Conservation (phyloP, 331 rosid species). For the Spiraea crenata region DNA sequence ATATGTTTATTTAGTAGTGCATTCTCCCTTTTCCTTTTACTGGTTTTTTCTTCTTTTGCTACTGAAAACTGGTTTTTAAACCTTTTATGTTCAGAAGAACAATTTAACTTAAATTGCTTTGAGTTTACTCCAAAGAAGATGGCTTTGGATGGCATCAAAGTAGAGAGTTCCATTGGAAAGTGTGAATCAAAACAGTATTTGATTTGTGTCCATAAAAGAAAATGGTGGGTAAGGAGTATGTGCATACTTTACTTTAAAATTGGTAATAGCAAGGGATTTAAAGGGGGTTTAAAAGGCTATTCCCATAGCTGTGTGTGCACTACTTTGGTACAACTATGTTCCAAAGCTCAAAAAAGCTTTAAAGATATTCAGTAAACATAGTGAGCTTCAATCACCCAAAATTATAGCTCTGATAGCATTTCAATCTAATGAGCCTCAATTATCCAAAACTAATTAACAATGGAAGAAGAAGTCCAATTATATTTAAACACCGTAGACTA, state of each 20-base stretch:
- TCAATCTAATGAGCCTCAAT: too few species aligned
- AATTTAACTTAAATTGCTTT: neutral
- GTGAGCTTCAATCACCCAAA: too few species aligned
- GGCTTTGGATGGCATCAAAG: neutral
- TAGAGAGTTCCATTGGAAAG: neutral
- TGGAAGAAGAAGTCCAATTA: too few species aligned
- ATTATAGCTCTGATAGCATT: too few species aligned
- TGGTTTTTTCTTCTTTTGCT: too few species aligned
- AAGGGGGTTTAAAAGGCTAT: neutral
- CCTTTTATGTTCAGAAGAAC: neutral
- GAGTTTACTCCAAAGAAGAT: neutral
- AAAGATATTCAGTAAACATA: neutral
- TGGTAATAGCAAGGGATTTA: too few species aligned
- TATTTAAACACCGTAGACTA: too few species aligned
- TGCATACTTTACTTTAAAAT: neutral
- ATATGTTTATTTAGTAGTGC: too few species aligned
- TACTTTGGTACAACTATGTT: neutral
- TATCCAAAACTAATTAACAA: too few species aligned
- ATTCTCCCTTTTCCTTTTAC: too few species aligned
- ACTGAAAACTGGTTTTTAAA: neutral
- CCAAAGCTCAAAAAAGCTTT: neutral
- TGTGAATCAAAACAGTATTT: neutral
- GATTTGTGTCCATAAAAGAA: neutral
- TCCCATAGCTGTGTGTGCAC: neutral
- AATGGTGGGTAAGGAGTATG: neutral